Percentiles rank a stretch among this genome's conserved stretches.
These are phyloP conservation scores for Nyssa sinensis DNA, from an alignment of 148 eudicot genomes.

Conservation along the genomic window DNA sequence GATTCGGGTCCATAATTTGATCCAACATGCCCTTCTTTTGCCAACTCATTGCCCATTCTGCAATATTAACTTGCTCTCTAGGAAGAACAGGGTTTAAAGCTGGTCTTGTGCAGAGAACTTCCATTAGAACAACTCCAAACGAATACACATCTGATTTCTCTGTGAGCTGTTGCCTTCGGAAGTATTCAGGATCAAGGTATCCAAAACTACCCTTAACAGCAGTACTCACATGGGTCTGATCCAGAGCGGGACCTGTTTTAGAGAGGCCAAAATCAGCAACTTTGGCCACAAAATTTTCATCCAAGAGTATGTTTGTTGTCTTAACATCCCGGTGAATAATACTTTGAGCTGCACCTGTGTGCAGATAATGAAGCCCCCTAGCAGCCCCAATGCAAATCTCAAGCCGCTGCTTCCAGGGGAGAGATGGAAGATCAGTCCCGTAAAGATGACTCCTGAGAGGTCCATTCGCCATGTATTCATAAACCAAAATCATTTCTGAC, in stretches of 20 bases:
- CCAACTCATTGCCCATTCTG: slow-evolving; percentile 98
- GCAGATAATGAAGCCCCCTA: slow-evolving; percentile 94
- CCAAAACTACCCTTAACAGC: slow-evolving; percentile 98
- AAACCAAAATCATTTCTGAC: slow-evolving; percentile 93
- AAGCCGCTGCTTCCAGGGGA: slow-evolving; percentile 91
- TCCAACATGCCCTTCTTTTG: slow-evolving; percentile 98
- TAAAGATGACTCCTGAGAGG: slow-evolving; percentile 97
- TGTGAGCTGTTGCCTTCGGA: slow-evolving; percentile 88
- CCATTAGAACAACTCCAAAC: slow-evolving; percentile 94
- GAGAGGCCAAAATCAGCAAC: slow-evolving; percentile 98
- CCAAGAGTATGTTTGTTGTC: slow-evolving; percentile 94
- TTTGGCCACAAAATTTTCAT: slow-evolving; percentile 87
- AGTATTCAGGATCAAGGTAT: slow-evolving; percentile 94
- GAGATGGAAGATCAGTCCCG: slow-evolving; percentile 75
- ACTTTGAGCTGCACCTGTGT: slow-evolving; percentile 91
- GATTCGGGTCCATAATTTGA: slow-evolving; percentile 75
- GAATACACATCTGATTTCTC: slow-evolving; percentile 97
- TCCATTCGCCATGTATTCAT: slow-evolving; percentile 97
- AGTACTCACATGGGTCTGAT: slow-evolving; percentile 96
- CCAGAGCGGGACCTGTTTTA: slow-evolving; percentile 83
- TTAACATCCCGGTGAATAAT: slow-evolving; percentile 95
- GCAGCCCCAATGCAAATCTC: slow-evolving; percentile 98
- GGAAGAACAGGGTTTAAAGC: slow-evolving; percentile 96
- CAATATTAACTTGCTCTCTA: slow-evolving; percentile 92
- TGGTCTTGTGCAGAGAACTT: slow-evolving; percentile 90